Evolutionary conservation across 768 basidiomycete species (phyloP).

Genomic region (Lyophyllum atratum): DNA sequence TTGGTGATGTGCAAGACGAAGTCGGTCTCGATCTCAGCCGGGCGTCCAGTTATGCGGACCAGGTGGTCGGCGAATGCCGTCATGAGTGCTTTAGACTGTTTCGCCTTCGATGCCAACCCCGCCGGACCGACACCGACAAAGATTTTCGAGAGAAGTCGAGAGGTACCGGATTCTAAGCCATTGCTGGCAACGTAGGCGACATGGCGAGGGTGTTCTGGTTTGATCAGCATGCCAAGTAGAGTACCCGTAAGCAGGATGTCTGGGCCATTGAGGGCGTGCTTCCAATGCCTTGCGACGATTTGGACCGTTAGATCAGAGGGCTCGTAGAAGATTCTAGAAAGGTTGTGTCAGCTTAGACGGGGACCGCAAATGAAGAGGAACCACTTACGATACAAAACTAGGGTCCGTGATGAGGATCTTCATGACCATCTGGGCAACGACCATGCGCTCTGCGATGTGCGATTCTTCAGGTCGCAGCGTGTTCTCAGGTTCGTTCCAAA

Average conservation of each 20-base stretch:
- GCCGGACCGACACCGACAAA: constrained; percentile 6
- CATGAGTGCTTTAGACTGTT: constrained; percentile 8
- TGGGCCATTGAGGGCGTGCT: background rate
- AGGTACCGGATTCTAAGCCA: background rate
- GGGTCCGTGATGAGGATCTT: constrained; percentile 4
- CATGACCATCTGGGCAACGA: constrained; percentile 3
- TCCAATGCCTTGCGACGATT: constrained; percentile 13
- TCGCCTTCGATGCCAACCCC: background rate
- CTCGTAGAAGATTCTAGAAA: background rate
- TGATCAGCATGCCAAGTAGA: background rate
- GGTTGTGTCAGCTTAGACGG: background rate
- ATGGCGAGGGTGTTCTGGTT: constrained; percentile 5
- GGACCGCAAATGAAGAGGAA: background rate
- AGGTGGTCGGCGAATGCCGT: constrained; percentile 3
- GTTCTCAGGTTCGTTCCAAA: constrained; percentile 11
- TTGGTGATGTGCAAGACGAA: background rate
- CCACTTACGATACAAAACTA: constrained; percentile 3
- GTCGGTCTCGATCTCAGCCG: background rate
- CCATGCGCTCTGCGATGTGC: constrained; percentile 10
- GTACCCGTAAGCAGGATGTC: background rate
- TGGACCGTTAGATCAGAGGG: constrained; percentile 8
- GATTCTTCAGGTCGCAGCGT: constrained; percentile 1
- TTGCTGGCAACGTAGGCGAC: background rate
- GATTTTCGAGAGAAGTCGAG: background rate
- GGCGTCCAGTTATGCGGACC: background rate